Evolutionary conservation across 768 basidiomycete genomes (phyloP).

Genomic region (Cyclocybe cylindracea): DNA sequence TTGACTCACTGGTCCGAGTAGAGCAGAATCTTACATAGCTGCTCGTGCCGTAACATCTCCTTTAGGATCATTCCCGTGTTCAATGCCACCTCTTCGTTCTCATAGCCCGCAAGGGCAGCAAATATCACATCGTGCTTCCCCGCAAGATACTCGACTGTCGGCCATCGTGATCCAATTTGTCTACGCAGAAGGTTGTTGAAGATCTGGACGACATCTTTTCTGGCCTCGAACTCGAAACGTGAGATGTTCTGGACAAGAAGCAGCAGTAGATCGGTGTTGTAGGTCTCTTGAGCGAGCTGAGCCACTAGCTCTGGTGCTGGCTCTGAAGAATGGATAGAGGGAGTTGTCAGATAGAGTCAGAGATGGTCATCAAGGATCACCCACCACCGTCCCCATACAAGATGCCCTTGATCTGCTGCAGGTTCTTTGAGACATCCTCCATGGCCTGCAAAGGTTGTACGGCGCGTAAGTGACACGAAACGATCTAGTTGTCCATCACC

Average conservation of each 20-base stretch:
- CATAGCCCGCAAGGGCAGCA: constrained; percentile 87
- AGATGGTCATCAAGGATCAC: constrained; percentile 18
- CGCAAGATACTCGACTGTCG: constrained; percentile 94
- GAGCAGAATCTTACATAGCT: constrained; percentile 84
- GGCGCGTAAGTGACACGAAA: background rate
- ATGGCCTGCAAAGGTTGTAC: constrained; percentile 54
- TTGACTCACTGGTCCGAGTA: constrained; percentile 87
- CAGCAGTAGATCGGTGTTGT: constrained; percentile 85
- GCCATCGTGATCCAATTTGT: constrained; percentile 91
- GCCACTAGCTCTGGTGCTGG: constrained; percentile 88
- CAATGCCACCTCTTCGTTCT: constrained; percentile 93
- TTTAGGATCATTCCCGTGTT: constrained; percentile 98
- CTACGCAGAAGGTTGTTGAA: constrained; percentile 88
- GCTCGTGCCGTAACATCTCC: constrained; percentile 95
- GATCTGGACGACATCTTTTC: constrained; percentile 83
- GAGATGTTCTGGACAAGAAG: constrained; percentile 80
- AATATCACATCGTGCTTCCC: constrained; percentile 76
- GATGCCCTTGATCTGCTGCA: constrained; percentile 87
- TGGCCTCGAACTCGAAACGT: constrained; percentile 91
- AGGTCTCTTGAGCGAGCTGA: constrained; percentile 95
- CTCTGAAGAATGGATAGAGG: constrained; percentile 36
- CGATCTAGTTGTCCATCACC: background rate
- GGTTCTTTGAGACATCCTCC: constrained; percentile 87
- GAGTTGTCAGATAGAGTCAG: background rate
- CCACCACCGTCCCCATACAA: constrained; percentile 87